phyloP scores from a whole-genome alignment of 192 early-diverging fungal species.

The Coemansia sp. region DNA sequence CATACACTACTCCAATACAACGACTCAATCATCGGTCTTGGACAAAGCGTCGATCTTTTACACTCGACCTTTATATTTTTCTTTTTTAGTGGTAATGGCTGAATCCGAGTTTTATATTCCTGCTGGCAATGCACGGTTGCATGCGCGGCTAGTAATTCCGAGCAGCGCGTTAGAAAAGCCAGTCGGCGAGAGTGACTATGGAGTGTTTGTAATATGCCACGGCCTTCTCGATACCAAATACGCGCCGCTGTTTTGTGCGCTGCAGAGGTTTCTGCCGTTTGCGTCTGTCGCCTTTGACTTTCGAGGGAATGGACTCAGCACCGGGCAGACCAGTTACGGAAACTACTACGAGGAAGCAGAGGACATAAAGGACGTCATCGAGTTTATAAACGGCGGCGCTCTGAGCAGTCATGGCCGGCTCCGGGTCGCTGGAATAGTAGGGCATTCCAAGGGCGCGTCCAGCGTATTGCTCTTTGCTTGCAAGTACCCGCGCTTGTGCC shows the following conservation, averaged over 20 bases:
- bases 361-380: slow-evolving; percentile 44
- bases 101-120: slow-evolving; percentile 13
- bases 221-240: slow-evolving; percentile 55
- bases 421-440: slow-evolving; percentile 42
- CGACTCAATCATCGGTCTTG: no score
- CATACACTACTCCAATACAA: no score
- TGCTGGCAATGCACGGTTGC: background rate
- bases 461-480: slow-evolving; percentile 53
- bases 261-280: slow-evolving; percentile 30
- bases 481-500: slow-evolving; percentile 38
- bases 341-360: slow-evolving; percentile 57
- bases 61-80: background rate
- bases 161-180: background rate
- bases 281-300: slow-evolving; percentile 55
- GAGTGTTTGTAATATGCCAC: slow-evolving; percentile 56
- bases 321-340: slow-evolving; percentile 55
- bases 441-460: slow-evolving; percentile 58
- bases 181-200: background rate
- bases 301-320: slow-evolving; percentile 58
- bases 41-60: background rate
- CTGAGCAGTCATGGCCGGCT: background rate
- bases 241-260: slow-evolving; percentile 18
- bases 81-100: background rate
- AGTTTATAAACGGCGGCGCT: slow-evolving; percentile 16
- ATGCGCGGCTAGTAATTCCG: slow-evolving; percentile 20